Conservation (phyloP, 768 basidiomycete species). For the Crassisporium funariophilum region DNA sequence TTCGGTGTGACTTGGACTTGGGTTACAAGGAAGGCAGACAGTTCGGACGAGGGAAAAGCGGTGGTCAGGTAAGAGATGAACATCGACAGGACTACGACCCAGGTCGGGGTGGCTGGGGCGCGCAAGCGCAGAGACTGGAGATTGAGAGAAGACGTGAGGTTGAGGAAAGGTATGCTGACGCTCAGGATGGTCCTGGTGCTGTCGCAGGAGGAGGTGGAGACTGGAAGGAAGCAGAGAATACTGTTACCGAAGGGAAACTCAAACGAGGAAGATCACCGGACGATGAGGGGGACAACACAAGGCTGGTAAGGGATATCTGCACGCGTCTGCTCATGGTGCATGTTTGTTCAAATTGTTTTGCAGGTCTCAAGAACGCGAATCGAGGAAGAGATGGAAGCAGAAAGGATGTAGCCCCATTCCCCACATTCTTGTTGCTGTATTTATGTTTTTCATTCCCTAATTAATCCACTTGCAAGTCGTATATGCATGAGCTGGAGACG, state of each 20-base stretch:
- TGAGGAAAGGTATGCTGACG: slow-evolving; percentile 85
- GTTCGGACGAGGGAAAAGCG: slow-evolving; percentile 96
- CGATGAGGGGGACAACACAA: slow-evolving; percentile 54
- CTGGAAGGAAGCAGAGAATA: slow-evolving; percentile 70
- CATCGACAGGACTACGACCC: slow-evolving; percentile 97
- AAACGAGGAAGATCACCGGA: slow-evolving; percentile 80
- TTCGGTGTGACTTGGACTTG: slow-evolving; percentile 95
- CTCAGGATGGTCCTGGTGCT: slow-evolving; percentile 75
- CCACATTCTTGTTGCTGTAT: slow-evolving; percentile 7
- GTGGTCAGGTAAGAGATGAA: slow-evolving; percentile 96
- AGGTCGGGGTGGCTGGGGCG: slow-evolving; percentile 94
- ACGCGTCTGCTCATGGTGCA: slow-evolving; percentile 2
- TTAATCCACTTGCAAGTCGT: neutral
- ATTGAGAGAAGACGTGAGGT: slow-evolving; percentile 78
- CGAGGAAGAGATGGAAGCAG: slow-evolving; percentile 67
- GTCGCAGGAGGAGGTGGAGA: slow-evolving; percentile 85
- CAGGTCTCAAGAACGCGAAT: slow-evolving; percentile 62
- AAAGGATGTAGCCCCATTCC: slow-evolving; percentile 58
- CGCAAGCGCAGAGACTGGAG: slow-evolving; percentile 75
- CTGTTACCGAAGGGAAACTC: slow-evolving; percentile 40
- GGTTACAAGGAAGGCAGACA: slow-evolving; percentile 97
- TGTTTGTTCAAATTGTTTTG: slow-evolving; percentile 5
- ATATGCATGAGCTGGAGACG: too few relatives aligned
- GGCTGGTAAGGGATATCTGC: slow-evolving; percentile 46
- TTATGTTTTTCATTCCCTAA: slow-evolving; percentile 20